Conservation (phyloP, 1,284 basidiomycete species). For the Boletus mariae region DNA sequence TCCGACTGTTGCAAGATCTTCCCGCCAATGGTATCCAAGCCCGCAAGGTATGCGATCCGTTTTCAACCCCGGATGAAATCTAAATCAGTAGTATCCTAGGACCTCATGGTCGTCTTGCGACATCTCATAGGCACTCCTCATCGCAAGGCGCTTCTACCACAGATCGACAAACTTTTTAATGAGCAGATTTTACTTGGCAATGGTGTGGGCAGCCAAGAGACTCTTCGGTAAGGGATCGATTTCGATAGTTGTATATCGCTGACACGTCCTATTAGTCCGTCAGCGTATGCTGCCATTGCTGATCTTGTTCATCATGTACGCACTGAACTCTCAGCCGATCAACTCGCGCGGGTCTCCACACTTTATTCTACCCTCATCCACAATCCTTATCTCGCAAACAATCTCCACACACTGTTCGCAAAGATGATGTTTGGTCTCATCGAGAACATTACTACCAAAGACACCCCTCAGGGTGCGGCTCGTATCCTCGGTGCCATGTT, state of each 20-base stretch:
- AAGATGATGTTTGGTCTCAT: constrained; percentile 92
- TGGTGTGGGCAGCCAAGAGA: constrained; percentile 79
- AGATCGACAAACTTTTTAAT: constrained; percentile 89
- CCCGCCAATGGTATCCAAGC: constrained; percentile 83
- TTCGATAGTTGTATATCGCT: constrained; percentile 4
- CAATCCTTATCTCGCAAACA: constrained; percentile 79
- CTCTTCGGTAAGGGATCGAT: constrained; percentile 54
- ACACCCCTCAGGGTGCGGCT: constrained; percentile 63
- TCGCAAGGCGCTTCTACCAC: constrained; percentile 76
- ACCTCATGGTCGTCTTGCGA: constrained; percentile 89
- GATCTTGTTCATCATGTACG: constrained; percentile 94
- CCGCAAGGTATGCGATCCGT: constrained; percentile 54
- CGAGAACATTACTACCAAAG: constrained; percentile 79
- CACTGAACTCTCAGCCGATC: constrained; percentile 74
- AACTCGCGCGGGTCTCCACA: constrained; percentile 80
- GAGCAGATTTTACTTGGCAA: constrained; percentile 90
- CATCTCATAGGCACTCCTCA: constrained; percentile 86
- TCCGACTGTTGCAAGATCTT: constrained; percentile 92
- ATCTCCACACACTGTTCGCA: constrained; percentile 87
- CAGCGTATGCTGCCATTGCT: constrained; percentile 86
- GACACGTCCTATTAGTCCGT: constrained; percentile 48
- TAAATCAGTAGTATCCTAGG: constrained; percentile 45
- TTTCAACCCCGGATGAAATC: constrained; percentile 1
- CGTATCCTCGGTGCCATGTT: constrained; percentile 74
- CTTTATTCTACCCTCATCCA: constrained; percentile 89